phyloP scores from a whole-genome alignment of 2,329 filamentous ascomycete species.

The Aureobasidium sp. region DNA sequence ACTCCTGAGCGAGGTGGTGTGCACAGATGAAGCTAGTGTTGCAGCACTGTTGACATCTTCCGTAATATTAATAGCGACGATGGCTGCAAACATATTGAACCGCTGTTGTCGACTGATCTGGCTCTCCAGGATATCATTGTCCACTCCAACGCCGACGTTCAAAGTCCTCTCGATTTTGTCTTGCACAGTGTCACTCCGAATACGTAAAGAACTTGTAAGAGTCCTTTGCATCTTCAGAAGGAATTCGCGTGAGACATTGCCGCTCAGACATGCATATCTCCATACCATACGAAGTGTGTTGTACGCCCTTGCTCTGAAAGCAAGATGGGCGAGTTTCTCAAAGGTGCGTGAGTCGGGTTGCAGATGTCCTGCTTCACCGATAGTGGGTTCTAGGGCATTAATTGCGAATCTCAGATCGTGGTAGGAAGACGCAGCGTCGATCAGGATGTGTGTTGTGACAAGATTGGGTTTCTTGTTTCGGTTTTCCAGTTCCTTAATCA shows the following conservation, averaged over 20 bases:
- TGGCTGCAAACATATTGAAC: neutral
- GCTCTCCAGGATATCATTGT: neutral
- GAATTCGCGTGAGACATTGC: constrained; percentile 18
- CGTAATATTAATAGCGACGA: neutral
- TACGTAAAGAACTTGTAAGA: neutral
- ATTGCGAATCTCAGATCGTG: constrained; percentile 13
- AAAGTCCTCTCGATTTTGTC: neutral
- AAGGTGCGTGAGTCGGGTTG: constrained; percentile 18
- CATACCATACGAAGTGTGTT: constrained; percentile 29
- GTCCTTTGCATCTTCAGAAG: neutral
- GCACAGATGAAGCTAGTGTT: no score
- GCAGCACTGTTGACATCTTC: neutral
- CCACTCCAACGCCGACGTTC: neutral
- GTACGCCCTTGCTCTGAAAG: constrained; percentile 21
- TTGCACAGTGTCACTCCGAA: neutral
- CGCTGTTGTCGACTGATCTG: neutral
- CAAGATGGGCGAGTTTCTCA: constrained; percentile 22
- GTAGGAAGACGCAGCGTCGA: constrained; percentile 20
- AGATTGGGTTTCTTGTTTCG: constrained; percentile 18
- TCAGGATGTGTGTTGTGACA: constrained; percentile 23
- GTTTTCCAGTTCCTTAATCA: constrained; percentile 20
- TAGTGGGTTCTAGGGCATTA: neutral
- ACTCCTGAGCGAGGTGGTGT: no score
- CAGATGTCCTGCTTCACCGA: neutral
- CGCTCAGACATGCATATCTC: constrained; percentile 28